A percentile compares a stretch with the other conserved stretches of the same genome.
These are phyloP conservation scores for Lentinula sp. DNA, from an alignment of 768 basidiomycete species.

Conservation along the genomic window DNA sequence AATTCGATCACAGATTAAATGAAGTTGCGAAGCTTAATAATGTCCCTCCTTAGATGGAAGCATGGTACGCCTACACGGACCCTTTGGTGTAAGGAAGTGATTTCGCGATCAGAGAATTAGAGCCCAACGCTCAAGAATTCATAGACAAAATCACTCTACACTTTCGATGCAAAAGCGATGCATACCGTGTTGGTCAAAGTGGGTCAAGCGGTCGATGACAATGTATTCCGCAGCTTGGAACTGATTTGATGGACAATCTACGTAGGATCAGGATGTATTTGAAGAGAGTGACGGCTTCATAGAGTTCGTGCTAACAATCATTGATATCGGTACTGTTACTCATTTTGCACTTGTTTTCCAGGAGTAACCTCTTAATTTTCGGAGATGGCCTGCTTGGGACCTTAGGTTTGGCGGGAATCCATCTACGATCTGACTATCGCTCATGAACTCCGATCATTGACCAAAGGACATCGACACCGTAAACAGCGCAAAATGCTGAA, in stretches of 20 bases:
- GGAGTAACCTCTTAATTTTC: background rate
- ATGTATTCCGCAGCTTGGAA: background rate
- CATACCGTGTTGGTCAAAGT: slow-evolving; percentile 4
- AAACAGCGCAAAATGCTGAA: slow-evolving; percentile 29
- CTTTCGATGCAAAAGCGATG: background rate
- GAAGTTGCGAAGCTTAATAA: background rate
- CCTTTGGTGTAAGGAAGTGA: background rate
- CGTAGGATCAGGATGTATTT: background rate
- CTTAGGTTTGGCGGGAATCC: background rate
- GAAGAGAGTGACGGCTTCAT: background rate
- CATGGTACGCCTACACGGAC: background rate
- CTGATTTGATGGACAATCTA: background rate
- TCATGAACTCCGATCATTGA: background rate
- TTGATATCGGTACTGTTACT: background rate
- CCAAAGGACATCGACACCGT: slow-evolving; percentile 17
- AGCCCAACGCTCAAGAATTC: too few species aligned
- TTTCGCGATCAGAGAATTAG: too few species aligned
- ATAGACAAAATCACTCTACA: background rate
- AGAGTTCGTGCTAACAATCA: background rate
- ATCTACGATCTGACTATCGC: too few species aligned
- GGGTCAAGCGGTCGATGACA: too few species aligned
- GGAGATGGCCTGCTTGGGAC: slow-evolving; percentile 1
- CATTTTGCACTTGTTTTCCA: background rate
- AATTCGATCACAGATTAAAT: background rate
- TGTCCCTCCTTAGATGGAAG: background rate